These are phyloP conservation scores for Aspergillus alliaceus DNA, from an alignment of 2,329 filamentous ascomycete species.

Conservation along the genomic window DNA sequence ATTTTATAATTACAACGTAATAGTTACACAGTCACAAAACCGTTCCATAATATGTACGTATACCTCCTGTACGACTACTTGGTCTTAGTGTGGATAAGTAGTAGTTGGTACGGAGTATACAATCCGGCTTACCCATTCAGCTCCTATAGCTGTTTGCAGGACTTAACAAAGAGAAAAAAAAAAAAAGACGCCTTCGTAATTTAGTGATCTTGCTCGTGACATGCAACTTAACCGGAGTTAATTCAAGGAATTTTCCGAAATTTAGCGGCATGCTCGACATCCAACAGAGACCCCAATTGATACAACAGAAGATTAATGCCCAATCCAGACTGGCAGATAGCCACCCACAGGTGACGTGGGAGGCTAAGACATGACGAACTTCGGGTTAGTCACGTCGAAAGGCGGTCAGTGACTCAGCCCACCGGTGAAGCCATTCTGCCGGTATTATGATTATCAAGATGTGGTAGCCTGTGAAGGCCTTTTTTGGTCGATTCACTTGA, in stretches of 20 bases:
- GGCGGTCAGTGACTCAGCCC: conserved; percentile 4
- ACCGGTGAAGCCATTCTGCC: conserved; percentile 3
- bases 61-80: neutral
- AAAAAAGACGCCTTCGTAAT: neutral
- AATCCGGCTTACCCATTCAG: neutral
- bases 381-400: neutral
- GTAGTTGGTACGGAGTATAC: no score
- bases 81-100: neutral
- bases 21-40: neutral
- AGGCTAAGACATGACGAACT: conserved; percentile 1
- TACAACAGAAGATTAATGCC: neutral
- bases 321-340: neutral
- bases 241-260: neutral
- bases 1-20: neutral
- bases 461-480: neutral
- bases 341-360: conserved; percentile 6
- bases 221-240: neutral
- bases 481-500: neutral
- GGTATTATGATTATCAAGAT: neutral
- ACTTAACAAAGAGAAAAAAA: no score
- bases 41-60: neutral
- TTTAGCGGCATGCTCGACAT: neutral
- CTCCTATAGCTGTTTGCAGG: neutral
- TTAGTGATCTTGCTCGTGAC: neutral
- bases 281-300: neutral